Conservation (phyloP, 225 moss, liverwort and hornwort species). For the Polytrichum commune region DNA sequence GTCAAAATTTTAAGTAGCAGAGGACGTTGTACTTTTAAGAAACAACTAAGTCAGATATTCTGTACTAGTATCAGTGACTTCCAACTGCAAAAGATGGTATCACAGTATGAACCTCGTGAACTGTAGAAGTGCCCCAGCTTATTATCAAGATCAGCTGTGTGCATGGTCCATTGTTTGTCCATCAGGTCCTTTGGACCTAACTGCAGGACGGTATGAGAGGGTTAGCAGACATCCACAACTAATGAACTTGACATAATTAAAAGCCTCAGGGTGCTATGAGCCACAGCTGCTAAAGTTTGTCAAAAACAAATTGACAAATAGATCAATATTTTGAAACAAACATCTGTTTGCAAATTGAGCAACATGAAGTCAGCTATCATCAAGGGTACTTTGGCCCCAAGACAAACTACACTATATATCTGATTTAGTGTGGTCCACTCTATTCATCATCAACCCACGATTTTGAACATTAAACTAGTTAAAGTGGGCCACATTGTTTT, state of each 20-base stretch:
- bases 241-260: neutral
- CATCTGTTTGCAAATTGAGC: neutral
- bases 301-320: too few species aligned
- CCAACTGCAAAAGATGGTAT: neutral
- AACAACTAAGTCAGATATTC: too few species aligned
- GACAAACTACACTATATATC: too few species aligned
- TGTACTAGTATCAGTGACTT: neutral
- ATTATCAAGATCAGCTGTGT: constrained; percentile 20
- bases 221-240: neutral
- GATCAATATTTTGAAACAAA: neutral
- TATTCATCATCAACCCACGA: too few species aligned
- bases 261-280: too few species aligned
- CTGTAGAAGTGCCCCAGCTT: constrained; percentile 57
- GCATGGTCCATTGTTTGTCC: constrained; percentile 54
- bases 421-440: too few species aligned
- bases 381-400: too few species aligned
- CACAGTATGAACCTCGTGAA: constrained; percentile 33
- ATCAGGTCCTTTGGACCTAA: constrained; percentile 59
- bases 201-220: constrained; percentile 17
- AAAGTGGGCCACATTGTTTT: too few species aligned
- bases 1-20: too few species aligned
- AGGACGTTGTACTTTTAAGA: too few species aligned
- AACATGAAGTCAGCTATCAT: neutral
- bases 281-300: neutral
- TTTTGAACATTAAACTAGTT: too few species aligned